Evolutionary conservation across 306 rosid species (phyloP), one percentile per base, ranked within the genome.

Genomic region (Cercis canadensis): DNA sequence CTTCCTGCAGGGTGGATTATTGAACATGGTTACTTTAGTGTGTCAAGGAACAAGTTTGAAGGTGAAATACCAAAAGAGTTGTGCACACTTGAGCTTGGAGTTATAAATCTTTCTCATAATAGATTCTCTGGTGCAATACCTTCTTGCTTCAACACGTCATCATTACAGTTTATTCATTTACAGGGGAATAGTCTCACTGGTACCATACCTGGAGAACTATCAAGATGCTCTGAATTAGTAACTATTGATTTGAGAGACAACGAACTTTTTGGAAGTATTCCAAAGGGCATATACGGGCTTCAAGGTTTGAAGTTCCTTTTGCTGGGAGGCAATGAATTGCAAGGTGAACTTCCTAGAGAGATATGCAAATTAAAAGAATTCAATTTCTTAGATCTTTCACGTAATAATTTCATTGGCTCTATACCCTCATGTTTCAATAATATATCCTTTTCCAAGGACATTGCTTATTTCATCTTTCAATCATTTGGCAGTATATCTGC

Each of bases 161-260:
- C 0, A 8, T 0, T 14, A 2, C 1, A 3, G 3, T 29, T 8
- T 46, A 0, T 73, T 3, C 3, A 62, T 44, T 32, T 73, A 64
- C 63, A 11, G 37, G 70, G 59, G 62, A 73, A 62, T 1, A 73
- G 7, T 16, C 10, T 73, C 29, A 41, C 8, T 29, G 64, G 71
- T 31, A 62, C 24, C 0, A 63, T n/a, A 51, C 33, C 57, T 4
- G 37, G 62, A 41, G 15, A 15, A 53, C 11, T 32, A 12, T 0
- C 2, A 9, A 15, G 0, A 3, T 13, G 11, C 37, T n/a, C 37
- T 0, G 0, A 0, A 0, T 6, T 17, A 7, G 11, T 0, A 5
- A 21, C 3, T 10, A 29, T 63, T 16, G 64, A 73, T 41, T 32
- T 73, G 0, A 53, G 78, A 12, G 54, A 53, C 49, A 62, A 73